A percentile compares a stretch with the other conserved stretches of the same genome.
Evolutionary conservation across 2,329 filamentous ascomycete species (phyloP).

Genomic region (Lecanicillium sp.): DNA sequence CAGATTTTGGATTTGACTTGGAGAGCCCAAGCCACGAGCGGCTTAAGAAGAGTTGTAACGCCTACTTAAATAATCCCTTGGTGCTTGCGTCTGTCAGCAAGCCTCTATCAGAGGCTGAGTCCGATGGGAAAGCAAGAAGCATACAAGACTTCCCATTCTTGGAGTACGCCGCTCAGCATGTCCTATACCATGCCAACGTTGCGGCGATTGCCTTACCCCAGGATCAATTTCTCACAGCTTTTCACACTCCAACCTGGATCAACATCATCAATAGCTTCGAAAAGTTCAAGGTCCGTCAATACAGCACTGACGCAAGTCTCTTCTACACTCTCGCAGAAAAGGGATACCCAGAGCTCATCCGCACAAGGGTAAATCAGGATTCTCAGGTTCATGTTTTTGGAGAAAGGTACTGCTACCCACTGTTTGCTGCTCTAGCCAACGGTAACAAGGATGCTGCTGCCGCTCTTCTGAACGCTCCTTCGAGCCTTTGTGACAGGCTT

Average conservation of each 20-base stretch:
- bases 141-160: constrained; percentile 33
- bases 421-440: constrained; percentile 27
- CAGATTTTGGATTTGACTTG: constrained; percentile 23
- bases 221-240: constrained; percentile 21
- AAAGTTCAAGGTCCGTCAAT: constrained; percentile 15
- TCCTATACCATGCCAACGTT: constrained; percentile 32
- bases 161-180: constrained; percentile 31
- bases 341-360: constrained; percentile 19
- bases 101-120: constrained; percentile 8
- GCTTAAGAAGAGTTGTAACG: constrained; percentile 34
- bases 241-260: constrained; percentile 21
- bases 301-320: constrained; percentile 16
- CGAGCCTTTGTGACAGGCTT: constrained; percentile 3
- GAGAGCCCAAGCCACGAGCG: constrained; percentile 29
- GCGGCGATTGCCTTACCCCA: constrained; percentile 21
- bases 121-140: constrained; percentile 13
- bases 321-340: constrained; percentile 28
- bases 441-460: constrained; percentile 18
- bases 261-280: constrained; percentile 21
- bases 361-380: constrained; percentile 12
- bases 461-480: constrained; percentile 13
- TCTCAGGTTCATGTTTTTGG: constrained; percentile 14
- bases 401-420: constrained; percentile 23
- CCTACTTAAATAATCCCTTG: constrained; percentile 24
- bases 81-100: background rate